Percentiles rank a stretch among this genome's conserved stretches.
Conservation (phyloP, 2,329 filamentous ascomycete genomes). For the Fusarium sp. region DNA sequence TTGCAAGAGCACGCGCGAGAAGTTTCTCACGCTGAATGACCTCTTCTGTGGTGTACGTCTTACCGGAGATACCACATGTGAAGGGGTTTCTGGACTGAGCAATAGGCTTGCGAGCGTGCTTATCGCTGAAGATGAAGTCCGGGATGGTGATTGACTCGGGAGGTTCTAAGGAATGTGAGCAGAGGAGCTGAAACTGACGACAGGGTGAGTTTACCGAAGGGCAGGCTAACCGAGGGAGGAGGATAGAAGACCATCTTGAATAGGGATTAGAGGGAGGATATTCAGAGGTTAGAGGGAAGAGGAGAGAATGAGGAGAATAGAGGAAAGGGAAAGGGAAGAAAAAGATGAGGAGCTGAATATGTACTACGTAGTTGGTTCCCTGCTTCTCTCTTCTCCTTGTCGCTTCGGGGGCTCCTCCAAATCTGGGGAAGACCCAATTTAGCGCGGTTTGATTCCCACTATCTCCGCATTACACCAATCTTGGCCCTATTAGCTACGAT, state of each 20-base stretch:
- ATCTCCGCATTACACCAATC: slow-evolving; percentile 18
- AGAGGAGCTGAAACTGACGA: not conserved
- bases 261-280: not conserved
- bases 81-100: slow-evolving; percentile 74
- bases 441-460: slow-evolving; percentile 8
- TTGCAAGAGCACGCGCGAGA: slow-evolving; percentile 73
- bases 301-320: not conserved
- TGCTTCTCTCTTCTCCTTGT: not conserved
- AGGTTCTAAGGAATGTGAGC: slow-evolving; percentile 53
- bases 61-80: slow-evolving; percentile 79
- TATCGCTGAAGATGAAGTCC: slow-evolving; percentile 80
- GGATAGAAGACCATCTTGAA: slow-evolving; percentile 64
- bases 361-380: not conserved
- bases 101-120: slow-evolving; percentile 72
- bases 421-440: slow-evolving; percentile 28
- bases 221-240: slow-evolving; percentile 68
- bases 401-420: slow-evolving; percentile 4
- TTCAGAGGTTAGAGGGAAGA: not conserved
- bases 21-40: slow-evolving; percentile 72
- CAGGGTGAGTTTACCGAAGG: slow-evolving; percentile 53
- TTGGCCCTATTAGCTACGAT: not conserved
- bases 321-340: not conserved
- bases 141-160: slow-evolving; percentile 79
- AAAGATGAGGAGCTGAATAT: slow-evolving; percentile 20
- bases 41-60: slow-evolving; percentile 70